These are phyloP conservation scores for Ogataea parapolymorpha DNA, from an alignment of 805 yeast genomes.

Conservation along the genomic window DNA sequence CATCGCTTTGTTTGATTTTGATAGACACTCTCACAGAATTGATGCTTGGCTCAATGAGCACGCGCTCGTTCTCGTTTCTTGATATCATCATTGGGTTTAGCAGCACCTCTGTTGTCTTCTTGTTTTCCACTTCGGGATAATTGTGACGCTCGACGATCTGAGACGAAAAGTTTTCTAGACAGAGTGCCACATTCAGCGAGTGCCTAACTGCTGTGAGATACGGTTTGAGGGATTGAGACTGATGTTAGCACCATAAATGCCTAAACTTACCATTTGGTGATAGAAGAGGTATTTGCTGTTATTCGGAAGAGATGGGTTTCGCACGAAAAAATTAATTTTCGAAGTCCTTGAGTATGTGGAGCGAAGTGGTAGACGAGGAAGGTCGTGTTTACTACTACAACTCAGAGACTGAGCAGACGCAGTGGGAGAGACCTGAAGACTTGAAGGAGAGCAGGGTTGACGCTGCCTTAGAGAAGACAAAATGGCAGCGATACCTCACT, in stretches of 20 bases:
- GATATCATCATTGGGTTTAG: conserved; percentile 87
- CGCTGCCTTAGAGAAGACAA: conserved; percentile 44
- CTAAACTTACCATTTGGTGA: conserved; percentile 9
- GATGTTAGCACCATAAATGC: conserved; percentile 1
- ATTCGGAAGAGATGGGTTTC: conserved; percentile 8
- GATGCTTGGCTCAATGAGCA: conserved; percentile 89
- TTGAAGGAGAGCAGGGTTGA: conserved; percentile 34
- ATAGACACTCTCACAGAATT: conserved; percentile 89
- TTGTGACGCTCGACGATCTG: conserved; percentile 96
- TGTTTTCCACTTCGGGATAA: conserved; percentile 91
- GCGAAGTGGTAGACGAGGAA: conserved; percentile 55
- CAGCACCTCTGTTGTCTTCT: conserved; percentile 76
- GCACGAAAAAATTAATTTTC: conserved; percentile 6
- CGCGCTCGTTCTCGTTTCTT: conserved; percentile 90
- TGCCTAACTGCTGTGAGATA: conserved; percentile 90
- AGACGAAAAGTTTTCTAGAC: conserved; percentile 90
- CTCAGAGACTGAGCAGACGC: conserved; percentile 58
- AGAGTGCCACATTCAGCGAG: conserved; percentile 89
- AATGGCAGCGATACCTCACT: conserved; percentile 50
- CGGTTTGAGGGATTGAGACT: conserved; percentile 97
- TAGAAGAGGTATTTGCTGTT: conserved; percentile 5
- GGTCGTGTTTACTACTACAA: conserved; percentile 75
- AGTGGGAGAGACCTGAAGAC: conserved; percentile 78
- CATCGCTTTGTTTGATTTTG: conserved; percentile 95
- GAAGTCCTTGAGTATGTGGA: conserved; percentile 45